A percentile compares a stretch with the other conserved stretches of the same genome.
Conservation (phyloP, 257 asterid species). For the Jasminum sambac region DNA sequence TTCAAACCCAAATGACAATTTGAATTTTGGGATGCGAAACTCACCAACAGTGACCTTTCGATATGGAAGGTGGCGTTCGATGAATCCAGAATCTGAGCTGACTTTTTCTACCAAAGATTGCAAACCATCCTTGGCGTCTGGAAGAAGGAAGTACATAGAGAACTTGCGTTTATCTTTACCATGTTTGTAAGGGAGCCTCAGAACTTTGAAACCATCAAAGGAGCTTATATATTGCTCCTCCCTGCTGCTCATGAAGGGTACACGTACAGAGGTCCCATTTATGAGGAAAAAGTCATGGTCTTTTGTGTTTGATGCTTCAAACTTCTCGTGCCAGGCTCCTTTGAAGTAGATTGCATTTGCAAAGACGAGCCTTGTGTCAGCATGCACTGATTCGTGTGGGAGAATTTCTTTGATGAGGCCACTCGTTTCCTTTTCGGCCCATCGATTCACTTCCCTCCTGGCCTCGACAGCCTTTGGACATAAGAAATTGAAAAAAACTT, state of each 20-base stretch:
- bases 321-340: constrained; percentile 56
- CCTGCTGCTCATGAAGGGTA: constrained; percentile 53
- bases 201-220: constrained; percentile 46
- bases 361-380: constrained; percentile 45
- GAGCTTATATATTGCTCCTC: constrained; percentile 38
- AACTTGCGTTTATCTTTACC: constrained; percentile 49
- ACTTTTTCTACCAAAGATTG: constrained; percentile 35
- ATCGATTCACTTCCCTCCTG: constrained; percentile 38
- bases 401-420: constrained; percentile 51
- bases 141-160: constrained; percentile 49
- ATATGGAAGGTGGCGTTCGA: constrained; percentile 38
- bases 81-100: constrained; percentile 33
- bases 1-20: constrained; percentile 38
- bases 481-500: constrained; percentile 1
- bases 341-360: constrained; percentile 55
- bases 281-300: constrained; percentile 42
- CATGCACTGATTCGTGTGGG: constrained; percentile 42
- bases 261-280: constrained; percentile 38
- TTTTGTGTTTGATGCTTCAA: constrained; percentile 42
- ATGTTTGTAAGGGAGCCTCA: constrained; percentile 41
- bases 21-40: constrained; percentile 47
- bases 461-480: constrained; percentile 42
- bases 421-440: constrained; percentile 55
- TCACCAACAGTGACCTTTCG: constrained; percentile 28
- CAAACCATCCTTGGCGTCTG: constrained; percentile 43